phyloP scores from a whole-genome alignment of 805 yeast genomes.

The Candida glaebosa region DNA sequence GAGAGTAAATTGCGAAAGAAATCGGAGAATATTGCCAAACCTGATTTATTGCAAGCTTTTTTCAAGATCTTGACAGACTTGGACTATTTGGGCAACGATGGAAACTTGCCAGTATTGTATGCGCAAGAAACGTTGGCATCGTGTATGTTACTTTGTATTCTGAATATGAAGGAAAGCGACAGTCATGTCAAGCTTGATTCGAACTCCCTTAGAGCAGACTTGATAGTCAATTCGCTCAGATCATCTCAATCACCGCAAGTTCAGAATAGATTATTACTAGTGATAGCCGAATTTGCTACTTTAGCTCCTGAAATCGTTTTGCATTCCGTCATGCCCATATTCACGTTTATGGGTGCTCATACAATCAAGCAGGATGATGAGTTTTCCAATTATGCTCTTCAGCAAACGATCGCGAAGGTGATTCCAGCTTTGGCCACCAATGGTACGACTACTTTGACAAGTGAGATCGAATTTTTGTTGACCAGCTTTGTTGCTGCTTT shows the following conservation, averaged over 20 bases:
- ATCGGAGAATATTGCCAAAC: constrained; percentile 27
- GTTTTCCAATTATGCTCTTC: constrained; percentile 87
- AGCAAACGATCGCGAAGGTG: constrained; percentile 84
- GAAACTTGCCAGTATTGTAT: constrained; percentile 84
- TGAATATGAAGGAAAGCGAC: constrained; percentile 41
- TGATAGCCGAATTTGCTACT: constrained; percentile 82
- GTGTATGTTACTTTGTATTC: constrained; percentile 72
- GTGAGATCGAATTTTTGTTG: constrained; percentile 77
- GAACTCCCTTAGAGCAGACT: constrained; percentile 77
- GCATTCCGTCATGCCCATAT: constrained; percentile 98
- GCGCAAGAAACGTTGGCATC: constrained; percentile 88
- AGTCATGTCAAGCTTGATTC: constrained; percentile 46
- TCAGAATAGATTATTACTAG: constrained; percentile 81
- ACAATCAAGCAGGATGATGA: constrained; percentile 96
- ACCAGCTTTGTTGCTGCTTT: constrained; percentile 93
- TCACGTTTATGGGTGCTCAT: constrained; percentile 98
- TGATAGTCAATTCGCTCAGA: constrained; percentile 86
- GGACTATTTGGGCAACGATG: constrained; percentile 85
- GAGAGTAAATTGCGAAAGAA: constrained; percentile 47
- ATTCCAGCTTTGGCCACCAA: constrained; percentile 72
- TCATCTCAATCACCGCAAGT: constrained; percentile 90
- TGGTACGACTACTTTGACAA: constrained; percentile 44
- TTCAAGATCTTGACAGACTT: constrained; percentile 68
- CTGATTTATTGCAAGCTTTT: constrained; percentile 47
- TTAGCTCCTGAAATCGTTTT: constrained; percentile 87